Base-by-base conservation (phyloP, 2,329 filamentous ascomycete species). In the Dryadomyces quercus-mongolicae region DNA sequence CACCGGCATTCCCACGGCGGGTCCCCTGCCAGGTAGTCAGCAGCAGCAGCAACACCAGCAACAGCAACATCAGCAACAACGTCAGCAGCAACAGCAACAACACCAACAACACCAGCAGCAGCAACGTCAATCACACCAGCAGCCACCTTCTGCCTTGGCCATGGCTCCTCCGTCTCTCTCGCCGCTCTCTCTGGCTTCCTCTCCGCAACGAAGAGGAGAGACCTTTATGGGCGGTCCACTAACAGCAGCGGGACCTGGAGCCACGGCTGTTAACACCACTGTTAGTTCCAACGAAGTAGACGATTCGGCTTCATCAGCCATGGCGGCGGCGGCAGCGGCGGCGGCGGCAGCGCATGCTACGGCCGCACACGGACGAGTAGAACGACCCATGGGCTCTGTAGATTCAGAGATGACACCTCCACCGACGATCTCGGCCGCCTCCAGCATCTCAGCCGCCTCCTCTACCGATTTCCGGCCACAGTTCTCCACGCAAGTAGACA, bases 401-500 rank as follows among this genome's bases (percentile, higher is more conserved):
- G 42, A 20, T 20, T 3, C 18, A 44, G 42, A 40, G 42, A 9
- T 16, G 8, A 5, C 16, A n/a, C 16, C 42, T 44, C 42, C 16
- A n/a, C 42, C 42, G 16, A 20, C 42, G 5, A 44, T 36, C 15
- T 43, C 44, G 36, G 21, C 50, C 15, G n/a, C 9, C 3, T 51
- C 50, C n/a, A 25, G 12, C 31, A 22, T 20, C 42, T 21, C 40
- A 6, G 25, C 21, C 36, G 15, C 13, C 40, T 9, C 40, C 6
- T 21, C 25, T 5, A 18, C 18, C 12, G n/a, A 44, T 5, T 49
- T 31, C n/a, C 52, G 48, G 68, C 51, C 67, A 43, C 76, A 79
- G 57, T 92, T 91, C 65, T 77, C 80, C n/a, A 95, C 90, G 0
- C 81, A 88, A 56, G 83, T 96, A 42, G 91, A 96, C 65, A 84